These are phyloP conservation scores for Beauveria bassiana DNA, from an alignment of 2,329 filamentous ascomycete genomes.

Conservation along the genomic window DNA sequence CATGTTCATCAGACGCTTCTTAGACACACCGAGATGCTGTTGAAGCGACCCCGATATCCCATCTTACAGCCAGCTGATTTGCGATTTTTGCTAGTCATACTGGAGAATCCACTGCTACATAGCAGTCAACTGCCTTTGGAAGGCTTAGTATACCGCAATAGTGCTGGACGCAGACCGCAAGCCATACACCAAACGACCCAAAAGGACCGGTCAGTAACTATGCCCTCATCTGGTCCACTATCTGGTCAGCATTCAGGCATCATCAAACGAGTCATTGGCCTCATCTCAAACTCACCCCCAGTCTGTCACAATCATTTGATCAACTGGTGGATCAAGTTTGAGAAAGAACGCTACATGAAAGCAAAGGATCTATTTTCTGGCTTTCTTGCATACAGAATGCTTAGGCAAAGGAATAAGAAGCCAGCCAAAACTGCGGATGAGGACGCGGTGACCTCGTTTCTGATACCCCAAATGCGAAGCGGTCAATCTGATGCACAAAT, in stretches of 20 bases:
- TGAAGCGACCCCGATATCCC: slow-evolving; percentile 70
- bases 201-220: slow-evolving; percentile 14
- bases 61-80: slow-evolving; percentile 62
- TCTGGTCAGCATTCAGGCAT: slow-evolving; percentile 72
- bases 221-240: slow-evolving; percentile 32
- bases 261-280: slow-evolving; percentile 74
- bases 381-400: slow-evolving; percentile 75
- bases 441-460: slow-evolving; percentile 53
- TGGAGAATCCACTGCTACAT: slow-evolving; percentile 71
- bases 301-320: slow-evolving; percentile 72
- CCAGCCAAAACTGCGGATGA: slow-evolving; percentile 49
- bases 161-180: slow-evolving; percentile 13
- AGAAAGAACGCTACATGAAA: slow-evolving; percentile 58
- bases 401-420: slow-evolving; percentile 61
- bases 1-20: slow-evolving; percentile 64
- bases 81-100: slow-evolving; percentile 69
- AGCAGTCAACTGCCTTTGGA: slow-evolving; percentile 31
- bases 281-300: slow-evolving; percentile 67
- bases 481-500: slow-evolving; percentile 62
- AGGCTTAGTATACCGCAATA: slow-evolving; percentile 31
- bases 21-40: slow-evolving; percentile 68
- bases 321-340: slow-evolving; percentile 68
- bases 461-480: slow-evolving; percentile 66
- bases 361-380: slow-evolving; percentile 69
- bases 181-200: slow-evolving; percentile 13